Evolutionary conservation across 148 eudicot species (phyloP), one percentile per base, ranked within the genome.

Genomic region (Rhododendron henanense): DNA sequence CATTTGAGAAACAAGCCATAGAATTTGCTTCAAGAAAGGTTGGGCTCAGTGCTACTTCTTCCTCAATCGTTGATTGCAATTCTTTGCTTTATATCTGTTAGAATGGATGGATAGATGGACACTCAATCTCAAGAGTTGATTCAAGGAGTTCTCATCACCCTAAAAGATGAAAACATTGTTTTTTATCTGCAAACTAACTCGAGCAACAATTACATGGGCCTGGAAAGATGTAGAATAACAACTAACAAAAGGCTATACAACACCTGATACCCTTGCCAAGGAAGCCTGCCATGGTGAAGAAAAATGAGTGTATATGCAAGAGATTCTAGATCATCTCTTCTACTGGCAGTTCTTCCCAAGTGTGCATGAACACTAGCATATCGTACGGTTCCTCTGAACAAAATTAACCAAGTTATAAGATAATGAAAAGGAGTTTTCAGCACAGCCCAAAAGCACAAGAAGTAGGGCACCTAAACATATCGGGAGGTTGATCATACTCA

Each of bases 1-100:
- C 96, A 65, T 97, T 97, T 89, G 99, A 97, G 85, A 94, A 94
- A 86, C 97, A 91, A 90, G 98, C 99, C 78, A 90, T 97, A 78
- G 98, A 97, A 88, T 95, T 97, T 86, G 98, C 99, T 83, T 93
- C 98, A 53, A 93, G 99, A 88, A 97, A 95, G 98, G 99, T 94
- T 85, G 45, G 87, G 33, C 25, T 45, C 53, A 37, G 61, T 80
- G n/a, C 85, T 61, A 23, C 31, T 76, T 69, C 69, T 75, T 55
- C 65, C 47, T 44, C 31, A 16, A 82, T 51, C 57, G 48, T 48
- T 44, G 76, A 73, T 50, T 79, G 55, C 15, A 55, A 44, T 39
- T 81, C 16, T 86, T 31, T 81, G 23, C 35, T 48, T 81, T 31
- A 50, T 47, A 4, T 48, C 74, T 48, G 47, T 65, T 76, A n/a